Evolutionary conservation across 345 rosid genomes (phyloP), one percentile per base, ranked within the genome.

Genomic region (Ceriops zippeliana): DNA sequence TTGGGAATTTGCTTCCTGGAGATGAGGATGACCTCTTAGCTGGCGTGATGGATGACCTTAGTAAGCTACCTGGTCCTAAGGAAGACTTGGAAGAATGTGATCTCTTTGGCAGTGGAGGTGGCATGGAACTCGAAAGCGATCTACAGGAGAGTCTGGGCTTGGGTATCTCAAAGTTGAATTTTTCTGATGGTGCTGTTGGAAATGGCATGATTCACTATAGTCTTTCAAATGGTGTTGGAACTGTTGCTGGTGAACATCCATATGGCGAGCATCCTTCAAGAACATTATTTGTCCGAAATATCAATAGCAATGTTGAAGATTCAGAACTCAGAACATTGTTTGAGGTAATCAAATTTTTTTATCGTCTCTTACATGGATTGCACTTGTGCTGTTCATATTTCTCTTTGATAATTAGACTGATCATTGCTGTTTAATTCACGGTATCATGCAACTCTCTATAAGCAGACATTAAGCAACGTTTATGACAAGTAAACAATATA

Each of bases 211-310:
- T 81, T 22, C 90, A 71, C 5, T 86, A 74, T 58, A 56, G 72
- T 64, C 75, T 87, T 74, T 56, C 84, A 58, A 89, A 84, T 74
- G 86, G 86, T 66, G 82, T 47, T 62, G 92, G 90, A 73, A 71
- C 87, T 30, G 68, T 89, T n/a, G 85, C 86, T 71, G 90, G 92
- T 20, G 96, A 89, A 52, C 91, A 89, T 77, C 96, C 96, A 2
- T 84, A 80, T 65, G 96, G 91, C 1, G 96, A 87, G 79, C 96
- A 87, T 78, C 96, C 96, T 59, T 89, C 92, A 7, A 85, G 96
- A 79, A 89, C 96, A 22, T 70, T 89, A 58, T 89, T 89, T 80
- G 96, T 89, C 73, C 78, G 92, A 51, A 89, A 89, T 70, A 89
- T 89, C 51, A 87, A 89, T 54, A 87, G 96, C 47, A 87, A 84